Evolutionary conservation across 108 stramenopile genomes (phyloP), one percentile per base, ranked within the genome.

Genomic region (Pseudonitzschia delicatissima): DNA sequence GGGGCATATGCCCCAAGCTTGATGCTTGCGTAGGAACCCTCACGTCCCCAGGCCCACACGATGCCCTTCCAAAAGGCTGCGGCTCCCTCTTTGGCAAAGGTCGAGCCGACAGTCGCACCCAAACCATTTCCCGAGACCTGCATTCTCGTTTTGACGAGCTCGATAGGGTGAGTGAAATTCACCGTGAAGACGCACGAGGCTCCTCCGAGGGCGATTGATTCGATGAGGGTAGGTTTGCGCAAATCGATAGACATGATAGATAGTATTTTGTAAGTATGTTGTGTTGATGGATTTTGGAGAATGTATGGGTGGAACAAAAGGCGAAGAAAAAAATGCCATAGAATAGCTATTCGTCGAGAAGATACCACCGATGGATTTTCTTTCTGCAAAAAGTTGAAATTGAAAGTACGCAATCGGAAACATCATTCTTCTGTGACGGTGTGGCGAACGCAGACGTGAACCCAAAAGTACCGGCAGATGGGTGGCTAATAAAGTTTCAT

Each of bases 131-230:
- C 86, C 12, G 69, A 60, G 23, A 89, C 84, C 77, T 93, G 92
- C 86, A 93, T 86, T 26, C 92, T 74, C 33, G 92, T 93, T 77
- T 93, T 93, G 62, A 93, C 92, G 25, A 78, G 58, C 59, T 92
- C 91, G 57, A 90, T 90, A 26, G 89, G 89, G 67, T 90, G 89
- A 33, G 79, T 80, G 62, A 84, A 84, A 68, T 79, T 84, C 48
- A 83, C 82, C 12, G 81, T 74, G 64, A 82, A 82, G 48, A 76
- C 66, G 51, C 77, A 77, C 36, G 77, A 69, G 47, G 74, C 74
- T 28, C 81, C 81, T 28, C 81, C 81, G 5, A 75, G 61, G 28
- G 64, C 70, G 36, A 74, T 82, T 37, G 81, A 82, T 63, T 82
- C 60, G 18, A 78, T 45, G n/a, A 82, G 70, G 45, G 68, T 58